phyloP scores from a whole-genome alignment of 805 yeast genomes.

The Zygoascus flipseniorum region DNA sequence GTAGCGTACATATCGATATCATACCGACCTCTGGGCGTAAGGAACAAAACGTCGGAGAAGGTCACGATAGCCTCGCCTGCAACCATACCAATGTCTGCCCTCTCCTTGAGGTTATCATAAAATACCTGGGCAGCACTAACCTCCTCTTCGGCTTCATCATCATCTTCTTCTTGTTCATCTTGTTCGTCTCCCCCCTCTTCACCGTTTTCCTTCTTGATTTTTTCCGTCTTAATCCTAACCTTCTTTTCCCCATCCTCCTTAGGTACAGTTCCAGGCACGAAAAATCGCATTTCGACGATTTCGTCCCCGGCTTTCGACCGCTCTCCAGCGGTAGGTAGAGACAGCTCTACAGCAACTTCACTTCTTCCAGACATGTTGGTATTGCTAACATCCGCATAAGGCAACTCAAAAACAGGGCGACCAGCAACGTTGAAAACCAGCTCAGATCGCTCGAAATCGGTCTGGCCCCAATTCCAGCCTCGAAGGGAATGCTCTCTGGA shows the following conservation, averaged over 20 bases:
- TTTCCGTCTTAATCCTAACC: slow-evolving; percentile 20
- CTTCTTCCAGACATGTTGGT: slow-evolving; percentile 84
- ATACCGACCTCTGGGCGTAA: slow-evolving; percentile 97
- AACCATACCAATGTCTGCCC: slow-evolving; percentile 89
- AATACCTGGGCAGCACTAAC: slow-evolving; percentile 74
- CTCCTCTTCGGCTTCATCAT: slow-evolving; percentile 34
- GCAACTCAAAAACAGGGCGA: slow-evolving; percentile 86
- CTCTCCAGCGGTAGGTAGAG: slow-evolving; percentile 42
- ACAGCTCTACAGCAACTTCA: slow-evolving; percentile 88
- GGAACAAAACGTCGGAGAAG: slow-evolving; percentile 79
- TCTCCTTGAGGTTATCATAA: slow-evolving; percentile 84
- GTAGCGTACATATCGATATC: slow-evolving; percentile 89
- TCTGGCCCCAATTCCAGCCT: slow-evolving; percentile 99
- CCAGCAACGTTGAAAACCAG: slow-evolving; percentile 77
- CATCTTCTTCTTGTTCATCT: slow-evolving; percentile 30
- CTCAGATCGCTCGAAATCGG: slow-evolving; percentile 88
- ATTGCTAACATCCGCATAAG: slow-evolving; percentile 71
- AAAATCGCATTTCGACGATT: slow-evolving; percentile 87
- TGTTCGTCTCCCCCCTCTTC: slow-evolving; percentile 31
- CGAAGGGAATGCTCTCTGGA: slow-evolving; percentile 83
- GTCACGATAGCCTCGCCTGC: slow-evolving; percentile 94
- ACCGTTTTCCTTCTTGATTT: slow-evolving; percentile 19
- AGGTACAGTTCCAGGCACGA: slow-evolving; percentile 75
- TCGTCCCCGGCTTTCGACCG: slow-evolving; percentile 81
- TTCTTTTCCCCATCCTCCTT: slow-evolving; percentile 27